Base-by-base conservation (phyloP, 768 basidiomycete genomes). In the Lactarius pseudohatsudake region DNA sequence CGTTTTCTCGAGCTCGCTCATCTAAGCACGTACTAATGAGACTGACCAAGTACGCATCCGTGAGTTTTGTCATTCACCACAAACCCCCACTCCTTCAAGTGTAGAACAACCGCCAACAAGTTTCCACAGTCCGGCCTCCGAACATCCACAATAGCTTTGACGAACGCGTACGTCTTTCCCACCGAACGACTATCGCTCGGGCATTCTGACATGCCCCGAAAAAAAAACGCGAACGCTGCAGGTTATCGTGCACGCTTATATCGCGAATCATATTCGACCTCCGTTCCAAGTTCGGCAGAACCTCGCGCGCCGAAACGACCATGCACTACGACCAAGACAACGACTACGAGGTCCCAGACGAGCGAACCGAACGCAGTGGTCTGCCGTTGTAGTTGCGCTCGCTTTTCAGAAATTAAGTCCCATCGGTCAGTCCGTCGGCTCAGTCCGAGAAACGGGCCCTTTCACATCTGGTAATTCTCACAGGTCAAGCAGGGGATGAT, bases 201-300 rank as follows among this genome's bases (percentile, higher is more conserved):
- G n/a, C 22, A 20, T 34, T 20, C 56, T 57, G 18, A 32, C 36
- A 13, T 11, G 11, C 36, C 36, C 36, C 36, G 11, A 38, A 38
- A 38, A 38, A 36, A 38, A 38, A 36, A 36, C 11, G 36, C 11
- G 11, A 38, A 38, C 36, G 3, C 36, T 22, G 38, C 26, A 62
- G 61, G 43, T 16, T 62, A 16, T 28, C 61, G 18, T 40, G 50
- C 50, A 55, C 38, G 53, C 47, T 54, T 15, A 54, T 55, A 11
- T 62, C 57, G 36, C 63, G 45, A 0, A 7, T 50, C 36, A 43
- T 59, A 57, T 2, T 64, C 45, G 40, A 64, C 38, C 63, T 59
- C 36, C 57, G 57, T 26, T 40, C 63, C 45, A 57, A 61, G 16
- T 61, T 22, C 36, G n/a, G 15, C 15, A 61, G 7, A 3, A 50